These are phyloP conservation scores for Russula sp. DNA, from an alignment of 768 basidiomycete genomes.

Conservation along the genomic window DNA sequence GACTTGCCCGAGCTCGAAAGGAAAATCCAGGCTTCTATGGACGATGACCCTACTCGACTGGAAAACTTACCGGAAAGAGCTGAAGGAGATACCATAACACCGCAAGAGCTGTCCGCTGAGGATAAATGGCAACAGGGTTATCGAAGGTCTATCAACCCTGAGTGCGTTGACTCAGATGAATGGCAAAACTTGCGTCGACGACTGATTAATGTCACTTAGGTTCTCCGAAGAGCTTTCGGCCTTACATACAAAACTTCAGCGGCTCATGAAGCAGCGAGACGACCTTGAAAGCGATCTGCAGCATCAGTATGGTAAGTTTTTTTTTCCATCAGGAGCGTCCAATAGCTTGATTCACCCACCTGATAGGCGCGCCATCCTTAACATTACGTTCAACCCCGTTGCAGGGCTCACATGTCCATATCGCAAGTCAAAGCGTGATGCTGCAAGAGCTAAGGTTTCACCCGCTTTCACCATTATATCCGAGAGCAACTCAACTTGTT, in stretches of 20 bases:
- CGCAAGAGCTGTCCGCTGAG: conserved; percentile 24
- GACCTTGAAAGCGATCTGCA: conserved; percentile 56
- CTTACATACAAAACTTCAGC: conserved; percentile 49
- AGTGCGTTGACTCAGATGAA: conserved; percentile 43
- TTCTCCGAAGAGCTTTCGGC: conserved; percentile 54
- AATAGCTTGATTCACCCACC: conserved; percentile 5
- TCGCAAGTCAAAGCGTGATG: conserved; percentile 65
- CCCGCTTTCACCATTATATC: conserved; percentile 56
- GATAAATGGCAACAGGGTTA: conserved; percentile 36
- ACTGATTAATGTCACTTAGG: conserved; percentile 38
- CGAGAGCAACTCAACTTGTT: conserved; percentile 62
- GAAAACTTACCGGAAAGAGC: conserved; percentile 27
- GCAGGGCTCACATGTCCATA: conserved; percentile 74
- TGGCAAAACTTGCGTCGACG: not conserved
- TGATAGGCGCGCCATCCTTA: conserved; percentile 64
- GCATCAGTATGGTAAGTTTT: conserved; percentile 48
- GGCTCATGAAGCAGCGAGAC: conserved; percentile 47
- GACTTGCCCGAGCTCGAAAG: conserved; percentile 51
- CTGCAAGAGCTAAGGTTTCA: conserved; percentile 45
- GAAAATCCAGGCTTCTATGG: conserved; percentile 49
- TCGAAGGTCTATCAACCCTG: conserved; percentile 64
- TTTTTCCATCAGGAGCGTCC: not conserved
- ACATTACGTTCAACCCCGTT: conserved; percentile 65
- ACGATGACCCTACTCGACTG: conserved; percentile 27
- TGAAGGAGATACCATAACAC: conserved; percentile 30